Evolutionary conservation across 495 filamentous ascomycete genomes (phyloP), one percentile per base, ranked within the genome.

Genomic region (Hypoxylon trugodes): DNA sequence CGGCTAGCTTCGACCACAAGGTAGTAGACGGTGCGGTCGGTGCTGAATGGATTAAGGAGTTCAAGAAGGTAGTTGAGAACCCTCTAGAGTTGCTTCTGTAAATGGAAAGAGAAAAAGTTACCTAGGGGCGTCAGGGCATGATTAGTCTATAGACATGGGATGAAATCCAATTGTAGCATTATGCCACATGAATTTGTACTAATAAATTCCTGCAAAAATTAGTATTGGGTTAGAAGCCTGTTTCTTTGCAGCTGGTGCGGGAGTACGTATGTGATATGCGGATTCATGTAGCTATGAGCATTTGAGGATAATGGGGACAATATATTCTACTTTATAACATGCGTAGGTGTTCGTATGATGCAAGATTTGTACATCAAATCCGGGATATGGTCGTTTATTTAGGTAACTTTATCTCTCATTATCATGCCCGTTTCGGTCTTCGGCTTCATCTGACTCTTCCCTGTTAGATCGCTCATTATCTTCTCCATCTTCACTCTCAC

Each of bases 51-150:
- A 91, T 99, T 78, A 84, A 85, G 75, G 96, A 96, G 83, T 82
- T 99, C 76, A 98, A 98, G 89, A 93, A 92, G 86, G 89, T 93
- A 49, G 82, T 98, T 28, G 96, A 99, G 86, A 96, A 95, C 82
- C 96, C 96, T 46, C 81, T 99, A 54, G 92, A 96, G 79, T 82
- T 99, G 66, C 80, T 98, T 70, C 84, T 99, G 73, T 99, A 88
- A 54, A 51, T 26, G 57, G 55, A 53, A 45, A 36, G 32, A 47
- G 53, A 45, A 41, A 33, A 51, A 52, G 37, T 26, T 54, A 58
- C 38, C 26, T 52, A 46, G 64, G 58, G 70, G 70, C 70, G 70
- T 70, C 65, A 38, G 65, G 68, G 68, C 68, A 73, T 73, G 68
- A 61, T 69, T 59, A 60, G 64, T 61, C 62, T 48, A 72, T 73